Evolutionary conservation across 1,139 yeast genomes (phyloP), one percentile per base, ranked within the genome.

Genomic region (Yamadazyma membranifaciens): DNA sequence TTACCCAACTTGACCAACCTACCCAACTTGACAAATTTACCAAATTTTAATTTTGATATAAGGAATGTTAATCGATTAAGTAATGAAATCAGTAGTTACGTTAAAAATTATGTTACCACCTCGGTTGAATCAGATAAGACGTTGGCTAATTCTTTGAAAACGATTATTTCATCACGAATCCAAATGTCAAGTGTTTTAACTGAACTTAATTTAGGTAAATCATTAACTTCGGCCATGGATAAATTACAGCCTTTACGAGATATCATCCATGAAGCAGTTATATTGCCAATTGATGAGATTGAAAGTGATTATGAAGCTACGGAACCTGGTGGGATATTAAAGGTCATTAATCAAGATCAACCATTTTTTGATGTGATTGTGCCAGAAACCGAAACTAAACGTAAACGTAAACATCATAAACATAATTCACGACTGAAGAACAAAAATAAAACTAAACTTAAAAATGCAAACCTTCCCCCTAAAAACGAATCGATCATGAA

Each of bases 271-370:
- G 72, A 71, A 35, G 65, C 78, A 6, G 64, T 78, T 11, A 65
- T 73, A 14, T 61, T 75, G 25, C 82, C 84, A 0, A 75, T 72
- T 6, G 78, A 72, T 34, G 51, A 43, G 6, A 80, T 74, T 2
- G 52, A 49, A 4, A 51, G 49, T 4, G 60, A 50, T 40, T 32
- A 15, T 13, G 38, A 39, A 9, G 24, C 20, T 2, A 75, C 75
- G 0, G 83, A 80, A 48, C 87, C 87, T 0, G 72, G 64, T 14
- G 85, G 83, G 0, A 78, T 81, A 13, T 68, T 64, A 9, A 67
- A 67, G 4, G 78, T 81, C 15, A 70, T 67, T 2, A 73, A 75
- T 22, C 67, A 66, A 27, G 50, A 48, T 12, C 67, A 67, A 34
- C 81, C 83, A 0, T 62, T 78, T 27, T 59, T 78, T 45, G 80